These are phyloP conservation scores for Drechslerella dactyloides DNA, from an alignment of 2,329 filamentous ascomycete species.

Conservation along the genomic window DNA sequence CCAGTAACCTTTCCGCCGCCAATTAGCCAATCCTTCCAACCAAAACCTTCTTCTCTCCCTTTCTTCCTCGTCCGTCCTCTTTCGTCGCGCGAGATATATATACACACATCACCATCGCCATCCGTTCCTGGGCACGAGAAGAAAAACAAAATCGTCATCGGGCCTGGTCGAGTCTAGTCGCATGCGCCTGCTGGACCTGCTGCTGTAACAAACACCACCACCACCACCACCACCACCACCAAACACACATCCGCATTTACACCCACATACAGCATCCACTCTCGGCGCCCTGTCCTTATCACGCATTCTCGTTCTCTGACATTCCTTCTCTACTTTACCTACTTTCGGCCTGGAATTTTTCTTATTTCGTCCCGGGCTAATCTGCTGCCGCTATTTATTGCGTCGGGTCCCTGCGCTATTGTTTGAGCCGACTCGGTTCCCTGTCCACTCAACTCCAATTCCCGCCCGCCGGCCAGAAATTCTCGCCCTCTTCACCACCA, in stretches of 20 bases:
- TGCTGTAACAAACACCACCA: not conserved
- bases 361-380: slow-evolving; percentile 3
- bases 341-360: not conserved
- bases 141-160: no score
- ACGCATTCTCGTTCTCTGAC: not conserved
- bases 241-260: not conserved
- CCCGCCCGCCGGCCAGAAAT: slow-evolving; percentile 32
- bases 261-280: not conserved
- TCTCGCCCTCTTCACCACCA: slow-evolving; percentile 52
- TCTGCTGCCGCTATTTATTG: slow-evolving; percentile 10
- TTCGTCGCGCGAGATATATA: not conserved
- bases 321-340: slow-evolving; percentile 15
- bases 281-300: not conserved
- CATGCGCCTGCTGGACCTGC: no score
- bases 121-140: no score
- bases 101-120: not conserved
- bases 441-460: slow-evolving; percentile 51
- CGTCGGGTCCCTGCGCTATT: slow-evolving; percentile 45
- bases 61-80: not conserved
- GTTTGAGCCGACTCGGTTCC: slow-evolving; percentile 51
- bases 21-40: not conserved
- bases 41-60: slow-evolving; percentile 1
- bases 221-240: not conserved
- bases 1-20: slow-evolving; percentile 3
- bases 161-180: no score